phyloP scores from a whole-genome alignment of 805 yeast species.

The Candida parachauliodes region DNA sequence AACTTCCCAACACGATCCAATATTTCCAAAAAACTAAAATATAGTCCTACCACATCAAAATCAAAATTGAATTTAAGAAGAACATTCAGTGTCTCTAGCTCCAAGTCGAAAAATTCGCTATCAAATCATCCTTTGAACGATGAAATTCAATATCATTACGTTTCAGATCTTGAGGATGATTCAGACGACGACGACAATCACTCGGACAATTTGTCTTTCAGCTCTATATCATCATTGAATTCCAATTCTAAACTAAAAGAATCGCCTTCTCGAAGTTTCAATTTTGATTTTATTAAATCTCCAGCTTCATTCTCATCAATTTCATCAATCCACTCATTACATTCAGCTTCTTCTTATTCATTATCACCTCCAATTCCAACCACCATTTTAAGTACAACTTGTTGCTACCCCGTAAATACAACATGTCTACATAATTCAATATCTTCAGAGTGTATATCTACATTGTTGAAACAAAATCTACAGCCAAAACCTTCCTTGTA shows the following conservation, averaged over 20 bases:
- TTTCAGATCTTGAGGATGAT: slow-evolving; percentile 7
- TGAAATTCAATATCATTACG: slow-evolving; percentile 4
- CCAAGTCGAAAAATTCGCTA: slow-evolving; percentile 7
- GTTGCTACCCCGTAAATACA: slow-evolving; percentile 9
- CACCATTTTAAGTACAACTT: slow-evolving; percentile 5
- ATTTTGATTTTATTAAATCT: slow-evolving; percentile 5
- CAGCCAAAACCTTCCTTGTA: slow-evolving; percentile 3
- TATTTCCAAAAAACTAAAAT: not conserved
- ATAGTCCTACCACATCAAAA: not conserved
- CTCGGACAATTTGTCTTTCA: slow-evolving; percentile 7
- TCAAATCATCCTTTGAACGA: slow-evolving; percentile 6
- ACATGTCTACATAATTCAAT: slow-evolving; percentile 4
- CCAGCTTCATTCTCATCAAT: slow-evolving; percentile 2
- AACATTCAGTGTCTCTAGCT: slow-evolving; percentile 10
- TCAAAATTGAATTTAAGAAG: slow-evolving; percentile 3
- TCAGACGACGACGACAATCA: slow-evolving; percentile 2
- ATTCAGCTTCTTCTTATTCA: slow-evolving; percentile 1
- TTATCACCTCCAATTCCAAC: not conserved
- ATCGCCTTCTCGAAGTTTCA: no score
- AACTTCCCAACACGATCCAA: not conserved
- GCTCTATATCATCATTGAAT: slow-evolving; percentile 6
- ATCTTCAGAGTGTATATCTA: slow-evolving; percentile 9
- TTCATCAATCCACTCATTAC: not conserved
- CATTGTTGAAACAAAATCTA: slow-evolving; percentile 7
- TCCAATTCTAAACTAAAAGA: not conserved